Percentiles rank a stretch among this genome's conserved stretches.
phyloP scores from a whole-genome alignment of 768 basidiomycete genomes.

The Imleria badia region DNA sequence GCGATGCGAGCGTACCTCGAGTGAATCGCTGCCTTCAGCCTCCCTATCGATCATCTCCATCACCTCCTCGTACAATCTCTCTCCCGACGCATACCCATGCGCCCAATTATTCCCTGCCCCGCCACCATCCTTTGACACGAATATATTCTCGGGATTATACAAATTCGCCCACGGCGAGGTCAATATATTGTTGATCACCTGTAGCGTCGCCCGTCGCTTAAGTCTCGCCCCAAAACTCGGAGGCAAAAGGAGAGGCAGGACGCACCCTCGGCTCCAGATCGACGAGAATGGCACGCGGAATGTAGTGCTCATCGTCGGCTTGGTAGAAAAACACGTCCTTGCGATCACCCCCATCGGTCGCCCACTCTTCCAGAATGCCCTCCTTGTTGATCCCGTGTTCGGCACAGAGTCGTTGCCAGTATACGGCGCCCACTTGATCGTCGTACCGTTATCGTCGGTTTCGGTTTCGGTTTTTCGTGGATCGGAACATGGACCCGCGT shows the following conservation, averaged over 20 bases:
- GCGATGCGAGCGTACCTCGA: conserved; percentile 63
- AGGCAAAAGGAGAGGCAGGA: not conserved
- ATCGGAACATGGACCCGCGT: not conserved
- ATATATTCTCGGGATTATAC: conserved; percentile 99
- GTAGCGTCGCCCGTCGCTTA: not conserved
- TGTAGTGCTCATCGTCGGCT: conserved; percentile 99
- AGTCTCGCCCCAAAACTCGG: not conserved
- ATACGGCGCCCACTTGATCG: conserved; percentile 88
- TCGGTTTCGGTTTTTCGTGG: no score
- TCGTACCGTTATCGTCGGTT: not conserved
- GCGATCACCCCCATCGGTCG: conserved; percentile 90
- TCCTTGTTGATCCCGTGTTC: conserved; percentile 98
- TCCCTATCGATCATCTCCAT: conserved; percentile 99
- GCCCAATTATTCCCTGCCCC: conserved; percentile 99
- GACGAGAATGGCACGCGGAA: conserved; percentile 93
- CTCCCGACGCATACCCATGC: conserved; percentile 88
- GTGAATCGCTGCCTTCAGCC: conserved; percentile 94
- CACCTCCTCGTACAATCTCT: conserved; percentile 90
- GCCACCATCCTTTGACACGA: conserved; percentile 94
- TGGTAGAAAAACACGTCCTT: conserved; percentile 99
- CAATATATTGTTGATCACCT: conserved; percentile 97
- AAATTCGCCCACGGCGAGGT: conserved; percentile 79
- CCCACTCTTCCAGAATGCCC: conserved; percentile 96
- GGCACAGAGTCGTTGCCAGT: conserved; percentile 97
- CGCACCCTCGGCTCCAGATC: conserved; percentile 94